Evolutionary conservation across 2,329 filamentous ascomycete genomes (phyloP).

Genomic region (Aureobasidium sp.): DNA sequence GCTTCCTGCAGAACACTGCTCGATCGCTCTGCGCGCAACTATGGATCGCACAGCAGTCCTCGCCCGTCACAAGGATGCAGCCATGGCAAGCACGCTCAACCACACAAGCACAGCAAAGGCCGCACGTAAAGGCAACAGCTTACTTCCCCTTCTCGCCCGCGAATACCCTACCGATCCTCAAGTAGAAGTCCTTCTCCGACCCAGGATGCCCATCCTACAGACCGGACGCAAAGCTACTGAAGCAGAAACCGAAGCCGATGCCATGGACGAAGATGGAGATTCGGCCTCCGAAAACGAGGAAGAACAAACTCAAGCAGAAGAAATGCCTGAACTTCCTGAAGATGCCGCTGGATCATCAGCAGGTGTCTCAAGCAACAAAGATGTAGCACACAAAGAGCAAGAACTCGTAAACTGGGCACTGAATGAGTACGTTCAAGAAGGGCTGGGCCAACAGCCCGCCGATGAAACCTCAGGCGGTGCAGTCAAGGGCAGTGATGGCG

Average conservation of each 20-base stretch:
- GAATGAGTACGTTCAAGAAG: background rate
- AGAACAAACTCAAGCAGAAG: background rate
- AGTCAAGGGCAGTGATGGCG: background rate
- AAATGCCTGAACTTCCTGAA: background rate
- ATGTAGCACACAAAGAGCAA: background rate
- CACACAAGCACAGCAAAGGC: slow-evolving; percentile 56
- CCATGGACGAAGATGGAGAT: slow-evolving; percentile 14
- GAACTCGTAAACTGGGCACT: slow-evolving; percentile 5
- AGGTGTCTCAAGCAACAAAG: background rate
- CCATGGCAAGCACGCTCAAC: slow-evolving; percentile 77
- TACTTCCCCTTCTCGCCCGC: slow-evolving; percentile 70
- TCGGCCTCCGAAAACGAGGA: background rate
- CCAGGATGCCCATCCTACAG: slow-evolving; percentile 40
- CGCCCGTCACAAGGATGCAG: slow-evolving; percentile 59
- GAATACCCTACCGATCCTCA: slow-evolving; percentile 56
- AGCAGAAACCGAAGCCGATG: slow-evolving; percentile 20
- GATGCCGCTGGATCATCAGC: background rate
- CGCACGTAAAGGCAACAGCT: slow-evolving; percentile 51
- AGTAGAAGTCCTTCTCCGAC: slow-evolving; percentile 63
- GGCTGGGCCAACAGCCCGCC: background rate
- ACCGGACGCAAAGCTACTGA: slow-evolving; percentile 17
- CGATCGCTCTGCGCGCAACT: slow-evolving; percentile 64
- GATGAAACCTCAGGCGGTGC: background rate
- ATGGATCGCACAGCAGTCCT: slow-evolving; percentile 78
- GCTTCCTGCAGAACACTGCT: slow-evolving; percentile 59